phyloP scores from a whole-genome alignment of 2,329 filamentous ascomycete species.

The Aspergillus sp. region DNA sequence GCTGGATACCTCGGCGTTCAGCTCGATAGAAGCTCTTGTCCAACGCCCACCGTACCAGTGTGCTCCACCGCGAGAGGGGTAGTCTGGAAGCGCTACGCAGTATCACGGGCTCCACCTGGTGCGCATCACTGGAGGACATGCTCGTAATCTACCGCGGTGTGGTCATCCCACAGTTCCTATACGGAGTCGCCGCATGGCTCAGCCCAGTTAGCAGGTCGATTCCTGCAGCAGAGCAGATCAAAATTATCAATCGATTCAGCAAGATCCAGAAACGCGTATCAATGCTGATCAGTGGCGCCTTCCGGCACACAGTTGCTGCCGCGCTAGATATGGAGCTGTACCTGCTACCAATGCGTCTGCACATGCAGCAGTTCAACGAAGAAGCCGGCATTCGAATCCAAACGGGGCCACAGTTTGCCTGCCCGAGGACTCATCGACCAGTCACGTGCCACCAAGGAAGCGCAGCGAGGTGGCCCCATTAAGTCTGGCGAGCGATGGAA shows the following conservation, averaged over 20 bases:
- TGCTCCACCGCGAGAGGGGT: background rate
- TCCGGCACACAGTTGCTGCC: conserved; percentile 7
- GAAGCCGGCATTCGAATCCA: conserved; percentile 10
- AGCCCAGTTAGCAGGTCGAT: background rate
- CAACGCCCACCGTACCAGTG: background rate
- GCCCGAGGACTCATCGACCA: background rate
- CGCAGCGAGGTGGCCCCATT: background rate
- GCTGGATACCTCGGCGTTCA: background rate
- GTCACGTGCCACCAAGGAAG: background rate
- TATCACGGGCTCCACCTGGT: background rate
- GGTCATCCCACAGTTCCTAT: conserved; percentile 30
- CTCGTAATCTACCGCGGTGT: conserved; percentile 22
- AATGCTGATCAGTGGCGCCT: conserved; percentile 13
- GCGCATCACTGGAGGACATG: background rate
- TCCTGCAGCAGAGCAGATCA: background rate
- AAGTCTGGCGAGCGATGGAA: too few species aligned
- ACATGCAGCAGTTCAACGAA: conserved; percentile 9
- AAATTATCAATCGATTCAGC: conserved; percentile 5
- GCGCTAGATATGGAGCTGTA: conserved; percentile 8
- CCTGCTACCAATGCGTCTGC: conserved; percentile 7
- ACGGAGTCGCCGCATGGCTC: conserved; percentile 26
- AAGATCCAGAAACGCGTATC: conserved; percentile 11
- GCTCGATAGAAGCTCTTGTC: background rate
- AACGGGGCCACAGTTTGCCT: conserved; percentile 1
- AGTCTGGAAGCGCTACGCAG: background rate